A percentile compares a stretch with the other conserved stretches of the same genome.
Conservation (phyloP, 2,329 filamentous ascomycete species). For the Phaeoacremonium minimum region DNA sequence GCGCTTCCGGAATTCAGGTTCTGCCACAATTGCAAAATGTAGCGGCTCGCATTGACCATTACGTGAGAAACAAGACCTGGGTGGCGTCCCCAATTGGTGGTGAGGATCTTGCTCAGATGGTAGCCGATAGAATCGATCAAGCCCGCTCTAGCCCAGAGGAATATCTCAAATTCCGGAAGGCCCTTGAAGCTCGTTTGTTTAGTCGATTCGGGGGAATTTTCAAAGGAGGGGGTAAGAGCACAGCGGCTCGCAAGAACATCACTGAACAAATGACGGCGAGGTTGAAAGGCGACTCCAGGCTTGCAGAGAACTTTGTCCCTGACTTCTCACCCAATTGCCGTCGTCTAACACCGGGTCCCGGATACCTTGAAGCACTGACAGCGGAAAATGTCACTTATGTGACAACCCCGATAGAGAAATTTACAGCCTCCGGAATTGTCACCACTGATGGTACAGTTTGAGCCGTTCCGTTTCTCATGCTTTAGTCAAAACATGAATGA, state of each 20-base stretch:
- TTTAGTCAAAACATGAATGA: not conserved
- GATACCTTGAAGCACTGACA: not conserved
- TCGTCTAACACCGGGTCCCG: not conserved
- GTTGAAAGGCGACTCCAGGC: constrained; percentile 28
- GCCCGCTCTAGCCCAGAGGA: constrained; percentile 37
- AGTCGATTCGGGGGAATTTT: constrained; percentile 34
- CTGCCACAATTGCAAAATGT: not conserved
- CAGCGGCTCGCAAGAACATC: constrained; percentile 24
- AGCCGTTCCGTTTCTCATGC: too few relatives aligned
- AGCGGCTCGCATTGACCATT: constrained; percentile 19
- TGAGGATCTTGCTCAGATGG: constrained; percentile 2
- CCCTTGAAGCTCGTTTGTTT: constrained; percentile 41
- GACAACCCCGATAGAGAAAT: not conserved
- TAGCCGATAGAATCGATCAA: constrained; percentile 28
- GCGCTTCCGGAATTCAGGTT: not conserved
- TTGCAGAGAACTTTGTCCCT: constrained; percentile 34
- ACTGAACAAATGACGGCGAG: constrained; percentile 33
- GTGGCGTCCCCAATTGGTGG: constrained; percentile 40
- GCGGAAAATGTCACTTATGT: not conserved
- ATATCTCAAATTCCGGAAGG: constrained; percentile 40
- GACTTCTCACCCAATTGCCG: constrained; percentile 11
- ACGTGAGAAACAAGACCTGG: constrained; percentile 43
- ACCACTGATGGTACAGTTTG: not conserved
- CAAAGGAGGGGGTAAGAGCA: constrained; percentile 30
- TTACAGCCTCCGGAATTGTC: not conserved